phyloP scores from a whole-genome alignment of 768 basidiomycete genomes.

The Antrodiella citrinella region DNA sequence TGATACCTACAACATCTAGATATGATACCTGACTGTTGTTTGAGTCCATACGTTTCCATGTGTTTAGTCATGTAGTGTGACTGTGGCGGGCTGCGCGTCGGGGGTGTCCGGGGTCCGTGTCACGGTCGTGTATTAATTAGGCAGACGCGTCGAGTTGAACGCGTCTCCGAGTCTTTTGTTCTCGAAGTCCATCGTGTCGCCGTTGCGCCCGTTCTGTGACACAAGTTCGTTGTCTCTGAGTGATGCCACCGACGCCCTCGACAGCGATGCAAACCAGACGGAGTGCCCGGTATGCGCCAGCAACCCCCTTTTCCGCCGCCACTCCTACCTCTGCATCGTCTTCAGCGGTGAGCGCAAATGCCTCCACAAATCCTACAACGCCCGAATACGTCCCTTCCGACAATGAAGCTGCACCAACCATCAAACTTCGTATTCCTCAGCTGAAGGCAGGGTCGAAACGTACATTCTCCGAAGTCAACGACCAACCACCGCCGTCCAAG shows the following conservation, averaged over 20 bases:
- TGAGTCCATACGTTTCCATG: neutral
- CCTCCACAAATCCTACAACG: neutral
- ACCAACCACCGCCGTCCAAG: too few relatives aligned
- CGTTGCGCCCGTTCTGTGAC: neutral
- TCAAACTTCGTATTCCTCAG: too few relatives aligned
- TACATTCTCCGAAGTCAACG: too few relatives aligned
- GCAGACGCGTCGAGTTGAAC: neutral
- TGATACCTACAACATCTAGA: too few relatives aligned
- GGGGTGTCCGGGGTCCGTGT: neutral
- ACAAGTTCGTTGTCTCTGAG: too few relatives aligned
- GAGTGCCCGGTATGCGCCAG: neutral
- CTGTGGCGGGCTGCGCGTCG: slow-evolving; percentile 13
- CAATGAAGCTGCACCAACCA: slow-evolving; percentile 4
- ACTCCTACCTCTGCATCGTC: neutral
- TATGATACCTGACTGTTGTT: too few relatives aligned
- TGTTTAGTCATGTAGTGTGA: neutral
- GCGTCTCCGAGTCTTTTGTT: neutral
- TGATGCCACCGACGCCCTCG: too few relatives aligned
- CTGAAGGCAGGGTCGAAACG: too few relatives aligned
- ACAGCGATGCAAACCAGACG: neutral
- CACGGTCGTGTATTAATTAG: neutral
- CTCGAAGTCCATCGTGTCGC: too few relatives aligned
- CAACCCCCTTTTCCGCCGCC: neutral
- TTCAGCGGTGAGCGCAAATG: neutral
- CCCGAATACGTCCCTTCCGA: neutral